Evolutionary conservation across 345 rosid species (phyloP), one percentile per base, ranked within the genome.

Genomic region (Boechera divaricarpa): DNA sequence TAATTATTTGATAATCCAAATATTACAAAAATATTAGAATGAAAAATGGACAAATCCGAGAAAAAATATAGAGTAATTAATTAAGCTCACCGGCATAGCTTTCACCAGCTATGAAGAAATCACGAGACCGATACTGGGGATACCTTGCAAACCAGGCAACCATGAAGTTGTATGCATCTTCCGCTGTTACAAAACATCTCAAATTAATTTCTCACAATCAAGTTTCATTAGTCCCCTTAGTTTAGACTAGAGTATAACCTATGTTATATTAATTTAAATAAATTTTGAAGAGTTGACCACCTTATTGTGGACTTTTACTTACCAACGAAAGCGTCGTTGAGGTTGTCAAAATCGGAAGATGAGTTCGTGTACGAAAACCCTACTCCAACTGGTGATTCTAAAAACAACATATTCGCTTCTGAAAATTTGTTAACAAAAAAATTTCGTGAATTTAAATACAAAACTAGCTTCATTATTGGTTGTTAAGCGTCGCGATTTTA

Each of bases 341-440:
- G 38, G 12, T 58, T 81, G 35, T 75, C 73, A 5, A 87, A 81
- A 74, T 89, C 89, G 6, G 87, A 84, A 42, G 89, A 80, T 41
- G 85, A 78, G 73, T 89, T 89, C 61, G 93, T 84, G 85, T 85
- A 89, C 53, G 91, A 89, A 77, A 87, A 89, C 70, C 93, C 91
- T 39, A 89, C 91, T 72, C 91, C 91, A 56, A 84, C 83, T 0
- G 91, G 93, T 58, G 93, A 87, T 69, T 89, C 93, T 56, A 89
- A 83, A 70, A 89, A 89, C 63, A 87, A 78, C 79, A 89, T 72
- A 82, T 85, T 89, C 21, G 88, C 86, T 73, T 83, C 90, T 89
- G 85, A 68, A 76, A 53, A 9, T 32, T 13, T 1, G 18, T 33
- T 6, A 4, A 26, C 8, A 66, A 24, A 16, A 32, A 1, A 0